Percentiles rank a stretch among this genome's conserved stretches.
Conservation (phyloP, 805 yeast species). For the Sporopachydermia lactativora region DNA sequence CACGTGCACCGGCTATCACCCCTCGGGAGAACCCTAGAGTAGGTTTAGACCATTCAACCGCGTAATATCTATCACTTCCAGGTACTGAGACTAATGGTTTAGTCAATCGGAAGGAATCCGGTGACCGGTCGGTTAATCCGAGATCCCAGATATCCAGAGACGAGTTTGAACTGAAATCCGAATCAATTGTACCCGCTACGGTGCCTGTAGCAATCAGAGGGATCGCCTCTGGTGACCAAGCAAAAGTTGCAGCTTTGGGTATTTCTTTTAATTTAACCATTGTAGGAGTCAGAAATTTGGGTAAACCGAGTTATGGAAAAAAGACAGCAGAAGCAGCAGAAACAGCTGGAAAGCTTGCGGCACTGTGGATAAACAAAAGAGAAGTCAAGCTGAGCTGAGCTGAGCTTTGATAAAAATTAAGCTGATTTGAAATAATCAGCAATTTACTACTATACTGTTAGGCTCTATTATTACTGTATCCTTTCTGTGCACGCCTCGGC, state of each 20-base stretch:
- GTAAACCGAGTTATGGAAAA: too few relatives aligned
- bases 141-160: slow-evolving; percentile 71
- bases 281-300: too few relatives aligned
- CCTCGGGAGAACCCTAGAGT: slow-evolving; percentile 34
- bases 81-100: slow-evolving; percentile 31
- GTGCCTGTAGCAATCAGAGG: slow-evolving; percentile 86
- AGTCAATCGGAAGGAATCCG: slow-evolving; percentile 14
- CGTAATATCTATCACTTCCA: slow-evolving; percentile 44
- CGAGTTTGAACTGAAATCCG: slow-evolving; percentile 68
- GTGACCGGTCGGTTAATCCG: slow-evolving; percentile 20
- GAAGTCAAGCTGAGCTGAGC: too few relatives aligned
- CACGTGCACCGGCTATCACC: slow-evolving; percentile 78
- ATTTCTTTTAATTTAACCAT: slow-evolving; percentile 82
- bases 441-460: too few relatives aligned
- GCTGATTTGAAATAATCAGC: too few relatives aligned
- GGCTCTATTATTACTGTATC: too few relatives aligned
- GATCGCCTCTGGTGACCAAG: slow-evolving; percentile 70
- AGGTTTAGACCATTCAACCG: slow-evolving; percentile 69
- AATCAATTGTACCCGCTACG: slow-evolving; percentile 92
- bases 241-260: slow-evolving; percentile 81
- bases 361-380: too few relatives aligned
- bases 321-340: too few relatives aligned
- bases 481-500: too few relatives aligned
- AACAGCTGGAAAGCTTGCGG: too few relatives aligned
- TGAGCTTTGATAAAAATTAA: too few relatives aligned